A percentile compares a stretch with the other conserved stretches of the same genome.
phyloP scores from a whole-genome alignment of 2,329 filamentous ascomycete species.

The Cercospora sp. region DNA sequence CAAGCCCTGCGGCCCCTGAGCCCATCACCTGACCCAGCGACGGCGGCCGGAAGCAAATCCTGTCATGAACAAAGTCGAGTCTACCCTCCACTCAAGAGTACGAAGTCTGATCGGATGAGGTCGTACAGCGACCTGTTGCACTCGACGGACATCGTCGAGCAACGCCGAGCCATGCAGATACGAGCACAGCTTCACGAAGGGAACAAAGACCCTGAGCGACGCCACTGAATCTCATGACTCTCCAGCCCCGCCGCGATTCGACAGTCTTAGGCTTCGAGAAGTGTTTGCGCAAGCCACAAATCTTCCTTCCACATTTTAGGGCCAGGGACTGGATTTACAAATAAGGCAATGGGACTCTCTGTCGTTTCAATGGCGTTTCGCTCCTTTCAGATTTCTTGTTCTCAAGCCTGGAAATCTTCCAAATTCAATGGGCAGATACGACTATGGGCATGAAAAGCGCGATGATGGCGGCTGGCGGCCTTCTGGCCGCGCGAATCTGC shows the following conservation, averaged over 20 bases:
- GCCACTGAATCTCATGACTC: neutral
- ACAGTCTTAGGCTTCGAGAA: neutral
- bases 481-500: neutral
- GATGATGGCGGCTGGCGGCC: neutral
- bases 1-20: neutral
- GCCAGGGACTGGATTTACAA: neutral
- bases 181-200: neutral
- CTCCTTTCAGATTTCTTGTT: neutral
- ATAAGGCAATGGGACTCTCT: neutral
- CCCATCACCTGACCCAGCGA: neutral
- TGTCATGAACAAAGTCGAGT: neutral
- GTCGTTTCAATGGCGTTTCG: neutral
- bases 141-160: neutral
- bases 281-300: slow-evolving; percentile 7
- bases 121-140: neutral
- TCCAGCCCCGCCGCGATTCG: neutral
- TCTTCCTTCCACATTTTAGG: neutral
- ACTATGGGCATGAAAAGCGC: neutral
- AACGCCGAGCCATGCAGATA: neutral
- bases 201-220: neutral
- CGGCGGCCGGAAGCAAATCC: neutral
- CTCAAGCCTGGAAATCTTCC: neutral
- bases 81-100: neutral
- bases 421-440: neutral
- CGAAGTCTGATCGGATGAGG: neutral